These are phyloP conservation scores for Zygoascus flipseniorum DNA, from an alignment of 805 yeast genomes.

Conservation along the genomic window DNA sequence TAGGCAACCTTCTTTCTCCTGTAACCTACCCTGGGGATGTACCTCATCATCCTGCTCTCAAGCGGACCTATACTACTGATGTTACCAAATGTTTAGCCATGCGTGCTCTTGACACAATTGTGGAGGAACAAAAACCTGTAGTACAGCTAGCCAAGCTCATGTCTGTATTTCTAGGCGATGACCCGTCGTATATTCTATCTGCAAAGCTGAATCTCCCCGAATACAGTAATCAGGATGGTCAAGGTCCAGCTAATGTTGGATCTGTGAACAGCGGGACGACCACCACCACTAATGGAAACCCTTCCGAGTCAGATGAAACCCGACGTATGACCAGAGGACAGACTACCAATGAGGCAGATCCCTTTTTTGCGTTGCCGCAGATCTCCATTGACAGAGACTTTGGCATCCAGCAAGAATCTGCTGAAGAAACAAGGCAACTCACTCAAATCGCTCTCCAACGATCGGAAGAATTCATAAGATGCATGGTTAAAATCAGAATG, in stretches of 20 bases:
- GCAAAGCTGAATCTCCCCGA: constrained; percentile 56
- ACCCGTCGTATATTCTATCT: constrained; percentile 58
- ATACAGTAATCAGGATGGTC: constrained; percentile 36
- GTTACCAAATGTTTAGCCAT: constrained; percentile 54
- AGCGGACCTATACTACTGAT: constrained; percentile 51
- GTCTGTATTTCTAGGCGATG: constrained; percentile 81
- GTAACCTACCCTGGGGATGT: constrained; percentile 75
- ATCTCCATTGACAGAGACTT: constrained; percentile 39
- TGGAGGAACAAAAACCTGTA: constrained; percentile 73
- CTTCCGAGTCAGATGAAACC: constrained; percentile 9
- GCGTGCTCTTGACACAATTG: constrained; percentile 70
- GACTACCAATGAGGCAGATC: constrained; percentile 37
- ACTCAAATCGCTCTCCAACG: constrained; percentile 75
- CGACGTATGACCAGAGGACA: constrained; percentile 25
- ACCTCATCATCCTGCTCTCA: constrained; percentile 58
- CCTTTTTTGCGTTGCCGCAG: constrained; percentile 60
- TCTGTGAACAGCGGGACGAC: constrained; percentile 5
- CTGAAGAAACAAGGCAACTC: constrained; percentile 64
- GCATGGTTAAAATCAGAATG: constrained; percentile 61
- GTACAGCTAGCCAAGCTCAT: constrained; percentile 61
- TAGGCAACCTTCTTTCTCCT: constrained; percentile 62
- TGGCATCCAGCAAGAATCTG: constrained; percentile 46
- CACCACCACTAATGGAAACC: constrained; percentile 10
- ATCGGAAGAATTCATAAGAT: constrained; percentile 77
- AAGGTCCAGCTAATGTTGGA: constrained; percentile 15